Percentiles rank a stretch among this genome's conserved stretches.
Conservation (phyloP, 768 basidiomycete species). For the Suillus ampliporus region DNA sequence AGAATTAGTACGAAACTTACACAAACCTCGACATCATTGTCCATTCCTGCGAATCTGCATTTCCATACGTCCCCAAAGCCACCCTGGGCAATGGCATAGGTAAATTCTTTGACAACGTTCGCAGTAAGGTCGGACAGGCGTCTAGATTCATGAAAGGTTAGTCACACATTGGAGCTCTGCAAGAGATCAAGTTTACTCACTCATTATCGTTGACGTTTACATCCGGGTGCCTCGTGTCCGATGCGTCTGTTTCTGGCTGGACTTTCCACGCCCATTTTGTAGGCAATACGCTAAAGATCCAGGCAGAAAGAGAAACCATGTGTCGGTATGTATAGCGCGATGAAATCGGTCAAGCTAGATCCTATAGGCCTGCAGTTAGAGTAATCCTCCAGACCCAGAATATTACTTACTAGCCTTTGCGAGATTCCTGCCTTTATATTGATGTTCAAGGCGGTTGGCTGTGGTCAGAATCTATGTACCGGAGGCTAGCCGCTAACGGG, state of each 20-base stretch:
- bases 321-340: background rate
- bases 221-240: background rate
- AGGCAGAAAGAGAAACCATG: background rate
- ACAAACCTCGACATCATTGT: slow-evolving; percentile 25
- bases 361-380: background rate
- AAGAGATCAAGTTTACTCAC: background rate
- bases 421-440: background rate
- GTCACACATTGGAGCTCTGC: background rate
- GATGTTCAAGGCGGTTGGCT: background rate
- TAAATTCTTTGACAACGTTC: slow-evolving; percentile 17
- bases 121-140: slow-evolving; percentile 19
- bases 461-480: too few species aligned
- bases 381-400: background rate
- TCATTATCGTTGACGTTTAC: background rate
- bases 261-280: background rate
- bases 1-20: background rate
- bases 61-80: slow-evolving; percentile 32
- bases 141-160: background rate
- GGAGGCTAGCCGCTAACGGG: too few species aligned
- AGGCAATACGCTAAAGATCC: background rate
- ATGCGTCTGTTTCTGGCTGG: background rate
- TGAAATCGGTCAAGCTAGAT: background rate
- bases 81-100: slow-evolving; percentile 29
- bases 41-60: slow-evolving; percentile 26
- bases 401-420: background rate